These are phyloP conservation scores for Rugonectria rugulosa DNA, from an alignment of 2,329 filamentous ascomycete species.

Conservation along the genomic window DNA sequence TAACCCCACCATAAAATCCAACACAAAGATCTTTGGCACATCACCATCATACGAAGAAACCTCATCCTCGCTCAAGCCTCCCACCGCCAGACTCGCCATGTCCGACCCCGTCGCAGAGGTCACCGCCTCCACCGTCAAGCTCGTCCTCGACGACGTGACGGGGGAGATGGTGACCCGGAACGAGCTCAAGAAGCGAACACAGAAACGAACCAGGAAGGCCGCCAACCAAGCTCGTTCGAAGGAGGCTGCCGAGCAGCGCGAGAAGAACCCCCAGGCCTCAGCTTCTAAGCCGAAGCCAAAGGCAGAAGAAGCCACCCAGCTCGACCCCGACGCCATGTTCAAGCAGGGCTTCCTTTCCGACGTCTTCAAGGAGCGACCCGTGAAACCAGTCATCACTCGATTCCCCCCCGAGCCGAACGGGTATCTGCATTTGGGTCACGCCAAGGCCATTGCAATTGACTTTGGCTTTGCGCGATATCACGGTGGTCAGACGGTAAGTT, in stretches of 20 bases:
- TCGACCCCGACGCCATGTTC: conserved; percentile 75
- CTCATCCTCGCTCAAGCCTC: conserved; percentile 1
- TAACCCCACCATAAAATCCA: conserved; percentile 38
- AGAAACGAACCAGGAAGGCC: conserved; percentile 66
- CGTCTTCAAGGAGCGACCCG: conserved; percentile 73
- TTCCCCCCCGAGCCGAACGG: conserved; percentile 93
- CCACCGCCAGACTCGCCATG: conserved; percentile 24
- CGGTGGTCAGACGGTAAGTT: conserved; percentile 65
- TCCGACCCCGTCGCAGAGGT: conserved; percentile 38
- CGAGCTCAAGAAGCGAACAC: conserved; percentile 67
- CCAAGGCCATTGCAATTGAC: conserved; percentile 95
- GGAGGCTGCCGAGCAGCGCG: conserved; percentile 42
- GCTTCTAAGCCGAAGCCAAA: conserved; percentile 56
- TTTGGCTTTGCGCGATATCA: conserved; percentile 92
- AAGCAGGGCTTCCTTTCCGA: conserved; percentile 78
- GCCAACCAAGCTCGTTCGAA: conserved; percentile 59
- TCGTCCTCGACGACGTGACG: conserved; percentile 68
- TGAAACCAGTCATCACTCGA: conserved; percentile 70
- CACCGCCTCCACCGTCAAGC: conserved; percentile 53
- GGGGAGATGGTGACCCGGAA: conserved; percentile 72
- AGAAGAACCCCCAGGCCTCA: conserved; percentile 40
- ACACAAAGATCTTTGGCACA: conserved; percentile 17
- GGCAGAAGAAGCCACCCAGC: conserved; percentile 48
- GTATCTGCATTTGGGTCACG: conserved; percentile 91
- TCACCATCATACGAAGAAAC: background rate